These are phyloP conservation scores for Caryopteris hybrid DNA, from an alignment of 305 asterid genomes.

Conservation along the genomic window DNA sequence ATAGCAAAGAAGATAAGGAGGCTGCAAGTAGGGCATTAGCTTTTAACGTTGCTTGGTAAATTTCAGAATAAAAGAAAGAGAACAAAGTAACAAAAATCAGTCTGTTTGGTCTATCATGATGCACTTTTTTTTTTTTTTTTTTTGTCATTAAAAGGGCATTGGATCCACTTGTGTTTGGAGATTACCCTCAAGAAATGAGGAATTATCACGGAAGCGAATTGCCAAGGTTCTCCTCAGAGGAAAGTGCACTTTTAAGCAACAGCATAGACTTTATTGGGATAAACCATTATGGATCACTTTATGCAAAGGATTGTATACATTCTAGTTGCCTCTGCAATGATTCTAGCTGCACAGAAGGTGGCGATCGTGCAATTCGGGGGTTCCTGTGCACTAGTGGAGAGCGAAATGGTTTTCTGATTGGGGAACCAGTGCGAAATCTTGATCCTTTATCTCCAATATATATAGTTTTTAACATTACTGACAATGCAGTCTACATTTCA, in stretches of 20 bases:
- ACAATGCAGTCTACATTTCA: not conserved
- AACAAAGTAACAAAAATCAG: not conserved
- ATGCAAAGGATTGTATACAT: conserved; percentile 72
- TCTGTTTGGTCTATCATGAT: not conserved
- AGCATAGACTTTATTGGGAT: conserved; percentile 75
- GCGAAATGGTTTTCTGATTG: conserved; percentile 55
- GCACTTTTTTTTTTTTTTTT: not conserved
- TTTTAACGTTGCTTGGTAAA: conserved; percentile 75
- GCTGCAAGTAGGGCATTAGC: conserved; percentile 73
- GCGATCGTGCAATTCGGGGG: conserved; percentile 58
- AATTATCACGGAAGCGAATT: conserved; percentile 43
- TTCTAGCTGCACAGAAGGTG: conserved; percentile 37
- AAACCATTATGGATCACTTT: conserved; percentile 69
- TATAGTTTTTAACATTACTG: not conserved
- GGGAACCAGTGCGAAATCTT: conserved; percentile 49
- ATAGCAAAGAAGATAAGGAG: conserved; percentile 42
- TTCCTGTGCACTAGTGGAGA: conserved; percentile 36
- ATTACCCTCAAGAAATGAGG: conserved; percentile 76
- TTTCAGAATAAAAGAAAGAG: not conserved
- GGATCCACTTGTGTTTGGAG: conserved; percentile 74
- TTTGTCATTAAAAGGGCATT: conserved; percentile 37
- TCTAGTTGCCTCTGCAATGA: conserved; percentile 43
- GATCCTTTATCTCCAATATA: not conserved
- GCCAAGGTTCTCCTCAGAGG: conserved; percentile 57
- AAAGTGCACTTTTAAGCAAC: conserved; percentile 36